Evolutionary conservation across 1,284 basidiomycete species (phyloP).

Genomic region (Ustilago tritici): DNA sequence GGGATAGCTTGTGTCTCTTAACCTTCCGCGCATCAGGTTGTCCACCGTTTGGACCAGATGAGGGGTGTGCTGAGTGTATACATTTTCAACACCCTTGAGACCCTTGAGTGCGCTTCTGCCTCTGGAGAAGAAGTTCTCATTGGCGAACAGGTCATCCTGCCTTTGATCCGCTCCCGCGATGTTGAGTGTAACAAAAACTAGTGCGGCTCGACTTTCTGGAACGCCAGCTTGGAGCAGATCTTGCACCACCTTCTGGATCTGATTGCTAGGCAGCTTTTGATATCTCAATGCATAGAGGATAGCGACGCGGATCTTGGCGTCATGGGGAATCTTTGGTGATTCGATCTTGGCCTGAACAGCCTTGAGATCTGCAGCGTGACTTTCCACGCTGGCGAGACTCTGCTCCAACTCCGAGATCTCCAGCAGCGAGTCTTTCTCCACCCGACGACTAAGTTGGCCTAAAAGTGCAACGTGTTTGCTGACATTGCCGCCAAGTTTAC

Average conservation of each 20-base stretch:
- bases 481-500: constrained; percentile 95
- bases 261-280: constrained; percentile 87
- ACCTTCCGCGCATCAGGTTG: constrained; percentile 83
- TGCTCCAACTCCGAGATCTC: constrained; percentile 96
- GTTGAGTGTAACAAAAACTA: constrained; percentile 93
- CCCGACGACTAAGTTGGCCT: constrained; percentile 91
- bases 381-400: constrained; percentile 90
- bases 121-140: constrained; percentile 92
- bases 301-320: constrained; percentile 90
- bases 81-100: constrained; percentile 97
- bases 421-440: constrained; percentile 80
- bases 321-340: constrained; percentile 78
- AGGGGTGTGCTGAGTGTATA: constrained; percentile 97
- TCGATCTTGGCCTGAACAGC: constrained; percentile 52
- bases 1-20: constrained; percentile 90
- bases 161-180: constrained; percentile 94
- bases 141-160: constrained; percentile 97
- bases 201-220: constrained; percentile 83
- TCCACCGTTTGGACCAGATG: constrained; percentile 93
- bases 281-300: constrained; percentile 94
- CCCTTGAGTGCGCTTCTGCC: constrained; percentile 95
- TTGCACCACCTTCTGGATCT: constrained; percentile 85
- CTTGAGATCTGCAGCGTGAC: constrained; percentile 82
- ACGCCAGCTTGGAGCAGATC: constrained; percentile 85
- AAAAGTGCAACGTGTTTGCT: constrained; percentile 97